phyloP scores from a whole-genome alignment of 805 yeast genomes.

The Pichia gijzeniarum region DNA sequence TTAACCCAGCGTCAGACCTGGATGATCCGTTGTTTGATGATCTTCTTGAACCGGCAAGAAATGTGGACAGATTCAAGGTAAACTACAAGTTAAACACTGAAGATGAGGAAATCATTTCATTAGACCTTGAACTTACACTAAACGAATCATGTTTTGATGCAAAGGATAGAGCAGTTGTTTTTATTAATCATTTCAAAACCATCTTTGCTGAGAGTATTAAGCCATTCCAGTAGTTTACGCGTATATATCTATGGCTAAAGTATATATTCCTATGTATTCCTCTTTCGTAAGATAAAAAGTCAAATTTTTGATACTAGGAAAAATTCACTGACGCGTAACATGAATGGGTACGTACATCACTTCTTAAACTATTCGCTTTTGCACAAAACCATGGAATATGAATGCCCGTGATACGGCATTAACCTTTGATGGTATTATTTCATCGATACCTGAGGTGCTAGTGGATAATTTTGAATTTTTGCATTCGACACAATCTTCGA shows the following conservation, averaged over 20 bases:
- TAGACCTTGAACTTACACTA: constrained; percentile 32
- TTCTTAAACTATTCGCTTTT: too few relatives aligned
- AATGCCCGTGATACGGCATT: background rate
- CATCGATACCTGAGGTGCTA: constrained; percentile 10
- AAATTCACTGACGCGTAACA: background rate
- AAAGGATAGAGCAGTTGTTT: constrained; percentile 38
- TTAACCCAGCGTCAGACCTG: constrained; percentile 37
- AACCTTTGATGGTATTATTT: constrained; percentile 14
- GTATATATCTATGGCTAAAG: too few relatives aligned
- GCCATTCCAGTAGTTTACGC: background rate
- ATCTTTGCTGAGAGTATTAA: background rate
- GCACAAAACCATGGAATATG: too few relatives aligned
- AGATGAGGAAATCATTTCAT: constrained; percentile 20
- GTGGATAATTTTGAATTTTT: constrained; percentile 15
- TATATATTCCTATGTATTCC: too few relatives aligned
- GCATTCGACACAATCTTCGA: background rate
- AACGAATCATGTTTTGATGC: constrained; percentile 39
- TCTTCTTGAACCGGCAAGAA: constrained; percentile 40
- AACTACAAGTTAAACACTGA: constrained; percentile 27
- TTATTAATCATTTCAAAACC: constrained; percentile 22
- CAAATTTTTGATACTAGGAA: too few relatives aligned
- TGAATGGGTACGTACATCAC: background rate
- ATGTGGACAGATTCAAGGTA: constrained; percentile 37
- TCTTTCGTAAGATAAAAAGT: too few relatives aligned
- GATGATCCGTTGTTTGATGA: constrained; percentile 58